phyloP scores from a whole-genome alignment of 2,329 filamentous ascomycete species.

The Aspergillus piperis region DNA sequence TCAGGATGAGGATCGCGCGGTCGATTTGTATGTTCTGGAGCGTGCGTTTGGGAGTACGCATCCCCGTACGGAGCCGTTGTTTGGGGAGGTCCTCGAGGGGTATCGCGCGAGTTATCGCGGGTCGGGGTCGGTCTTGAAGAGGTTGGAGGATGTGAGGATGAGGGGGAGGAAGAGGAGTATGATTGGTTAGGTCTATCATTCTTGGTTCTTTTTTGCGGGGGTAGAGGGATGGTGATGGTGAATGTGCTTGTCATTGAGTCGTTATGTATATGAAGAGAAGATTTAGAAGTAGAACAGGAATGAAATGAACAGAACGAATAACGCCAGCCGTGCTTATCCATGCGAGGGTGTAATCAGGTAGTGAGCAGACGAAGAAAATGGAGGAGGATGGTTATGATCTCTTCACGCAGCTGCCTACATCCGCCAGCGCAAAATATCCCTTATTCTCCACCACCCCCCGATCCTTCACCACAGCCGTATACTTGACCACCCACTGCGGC shows the following conservation, averaged over 20 bases:
- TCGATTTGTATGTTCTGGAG: conserved; percentile 95
- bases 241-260: not conserved
- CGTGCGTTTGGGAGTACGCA: conserved; percentile 94
- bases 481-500: conserved; percentile 95
- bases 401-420: conserved; percentile 56
- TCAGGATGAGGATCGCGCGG: conserved; percentile 88
- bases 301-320: conserved; percentile 13
- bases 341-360: not conserved
- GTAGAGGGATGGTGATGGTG: not conserved
- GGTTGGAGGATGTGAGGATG: conserved; percentile 88
- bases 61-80: conserved; percentile 77
- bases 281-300: not conserved
- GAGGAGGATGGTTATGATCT: conserved; percentile 7
- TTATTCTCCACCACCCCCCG: conserved; percentile 97
- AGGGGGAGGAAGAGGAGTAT: conserved; percentile 95
- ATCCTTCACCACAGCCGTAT: conserved; percentile 91
- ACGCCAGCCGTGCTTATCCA: conserved; percentile 21
- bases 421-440: conserved; percentile 89
- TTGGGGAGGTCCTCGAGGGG: conserved; percentile 69
- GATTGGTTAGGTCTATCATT: conserved; percentile 66
- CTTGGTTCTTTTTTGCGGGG: conserved; percentile 6
- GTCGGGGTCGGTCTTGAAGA: conserved; percentile 71
- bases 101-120: conserved; percentile 78
- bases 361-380: not conserved
- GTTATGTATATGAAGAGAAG: not conserved